Evolutionary conservation across 805 yeast species (phyloP).

Genomic region (Pichia exigua): DNA sequence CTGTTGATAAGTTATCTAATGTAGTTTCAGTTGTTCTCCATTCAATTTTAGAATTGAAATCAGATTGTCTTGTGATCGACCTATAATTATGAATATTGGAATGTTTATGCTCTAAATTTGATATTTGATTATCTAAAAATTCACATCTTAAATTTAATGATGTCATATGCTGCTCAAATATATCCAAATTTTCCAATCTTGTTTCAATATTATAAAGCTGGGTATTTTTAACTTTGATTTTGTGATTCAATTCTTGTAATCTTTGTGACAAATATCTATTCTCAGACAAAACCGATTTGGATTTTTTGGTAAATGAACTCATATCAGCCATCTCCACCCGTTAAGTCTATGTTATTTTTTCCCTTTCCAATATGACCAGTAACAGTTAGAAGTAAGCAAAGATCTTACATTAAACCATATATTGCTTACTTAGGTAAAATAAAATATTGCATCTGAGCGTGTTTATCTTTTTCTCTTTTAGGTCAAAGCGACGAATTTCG

Average conservation of each 20-base stretch:
- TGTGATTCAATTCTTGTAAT: slow-evolving; percentile 14
- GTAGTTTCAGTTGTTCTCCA: slow-evolving; percentile 41
- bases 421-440: neutral
- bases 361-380: neutral
- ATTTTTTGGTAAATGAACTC: neutral
- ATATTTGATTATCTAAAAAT: slow-evolving; percentile 28
- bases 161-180: slow-evolving; percentile 25
- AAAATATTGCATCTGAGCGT: neutral
- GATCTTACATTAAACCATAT: too few species aligned
- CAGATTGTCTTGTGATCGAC: neutral
- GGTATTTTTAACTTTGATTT: slow-evolving; percentile 16
- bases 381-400: neutral
- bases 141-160: slow-evolving; percentile 28
- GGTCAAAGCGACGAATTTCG: neutral
- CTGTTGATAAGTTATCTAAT: slow-evolving; percentile 35
- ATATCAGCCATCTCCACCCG: neutral
- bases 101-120: slow-evolving; percentile 20
- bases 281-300: neutral
- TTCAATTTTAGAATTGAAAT: slow-evolving; percentile 26
- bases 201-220: slow-evolving; percentile 19
- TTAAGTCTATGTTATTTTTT: neutral
- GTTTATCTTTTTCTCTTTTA: neutral
- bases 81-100: neutral
- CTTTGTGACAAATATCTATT: slow-evolving; percentile 14
- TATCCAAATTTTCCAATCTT: slow-evolving; percentile 21